Conservation (phyloP, 2,329 filamentous ascomycete species). For the Bipolaris oryzae region DNA sequence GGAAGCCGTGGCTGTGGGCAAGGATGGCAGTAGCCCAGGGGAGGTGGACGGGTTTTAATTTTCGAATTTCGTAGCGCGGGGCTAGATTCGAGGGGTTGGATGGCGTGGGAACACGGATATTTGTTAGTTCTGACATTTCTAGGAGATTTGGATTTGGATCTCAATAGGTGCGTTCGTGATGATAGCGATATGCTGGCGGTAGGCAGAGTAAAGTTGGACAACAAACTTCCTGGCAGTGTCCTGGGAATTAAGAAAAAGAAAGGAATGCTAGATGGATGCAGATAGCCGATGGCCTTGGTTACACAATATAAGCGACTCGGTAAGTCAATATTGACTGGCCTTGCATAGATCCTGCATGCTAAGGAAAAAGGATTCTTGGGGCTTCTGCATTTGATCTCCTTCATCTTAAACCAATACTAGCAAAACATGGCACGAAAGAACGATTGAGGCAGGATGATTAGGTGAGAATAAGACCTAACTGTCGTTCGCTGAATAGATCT, state of each 20-base stretch:
- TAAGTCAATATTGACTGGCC: not conserved
- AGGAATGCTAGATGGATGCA: not conserved
- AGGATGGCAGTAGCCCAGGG: conserved; percentile 41
- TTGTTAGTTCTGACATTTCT: conserved; percentile 2
- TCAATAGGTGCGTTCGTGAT: not conserved
- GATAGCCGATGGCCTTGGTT: not conserved
- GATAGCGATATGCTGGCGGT: not conserved
- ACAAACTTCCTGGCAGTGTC: no score
- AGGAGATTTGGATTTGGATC: not conserved
- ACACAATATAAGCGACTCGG: not conserved
- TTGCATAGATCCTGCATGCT: not conserved
- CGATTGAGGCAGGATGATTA: not conserved
- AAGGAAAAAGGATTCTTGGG: not conserved
- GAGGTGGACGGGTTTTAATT: conserved; percentile 32
- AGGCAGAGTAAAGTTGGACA: no score
- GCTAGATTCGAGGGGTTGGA: conserved; percentile 36
- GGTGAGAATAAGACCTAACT: no score
- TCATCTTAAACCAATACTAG: not conserved
- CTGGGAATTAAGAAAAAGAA: not conserved
- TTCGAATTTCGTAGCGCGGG: conserved; percentile 42
- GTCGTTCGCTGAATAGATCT: no score
- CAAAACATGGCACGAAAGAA: no score
- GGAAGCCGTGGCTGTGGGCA: conserved; percentile 41
- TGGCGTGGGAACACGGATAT: conserved; percentile 8
- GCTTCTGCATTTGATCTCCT: not conserved